Evolutionary conservation across 1,284 basidiomycete genomes (phyloP).

Genomic region (Papiliotrema fonsecae): DNA sequence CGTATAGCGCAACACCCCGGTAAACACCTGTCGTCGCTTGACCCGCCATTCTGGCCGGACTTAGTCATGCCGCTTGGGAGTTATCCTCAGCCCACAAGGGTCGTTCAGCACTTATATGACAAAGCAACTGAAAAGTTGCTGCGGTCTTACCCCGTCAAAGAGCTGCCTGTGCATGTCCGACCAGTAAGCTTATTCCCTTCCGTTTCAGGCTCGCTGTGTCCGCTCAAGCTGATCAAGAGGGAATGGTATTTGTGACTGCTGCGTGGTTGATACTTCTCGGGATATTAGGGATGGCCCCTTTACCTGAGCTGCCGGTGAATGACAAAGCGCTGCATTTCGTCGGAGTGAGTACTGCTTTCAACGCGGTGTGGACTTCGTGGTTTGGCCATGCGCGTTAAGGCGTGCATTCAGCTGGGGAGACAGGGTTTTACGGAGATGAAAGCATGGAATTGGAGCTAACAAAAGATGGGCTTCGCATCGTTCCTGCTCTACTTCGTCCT

Average conservation of each 20-base stretch:
- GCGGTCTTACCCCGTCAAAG: conserved; percentile 35
- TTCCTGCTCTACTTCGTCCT: conserved; percentile 45
- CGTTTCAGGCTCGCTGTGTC: neutral
- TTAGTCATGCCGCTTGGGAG: conserved; percentile 12
- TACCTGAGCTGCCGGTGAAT: conserved; percentile 42
- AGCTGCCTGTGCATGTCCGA: conserved; percentile 38
- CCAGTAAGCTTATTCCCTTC: conserved; percentile 29
- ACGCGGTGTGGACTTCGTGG: neutral
- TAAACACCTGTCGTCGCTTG: neutral
- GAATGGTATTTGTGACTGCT: conserved; percentile 40
- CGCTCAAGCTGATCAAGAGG: conserved; percentile 16
- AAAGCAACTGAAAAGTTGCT: conserved; percentile 23
- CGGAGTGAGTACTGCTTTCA: conserved; percentile 28
- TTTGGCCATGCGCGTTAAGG: too few relatives aligned
- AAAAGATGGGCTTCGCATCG: conserved; percentile 45
- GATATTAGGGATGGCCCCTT: conserved; percentile 42
- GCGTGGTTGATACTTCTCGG: conserved; percentile 44
- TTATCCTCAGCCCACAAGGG: conserved; percentile 34
- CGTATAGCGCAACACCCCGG: too few relatives aligned
- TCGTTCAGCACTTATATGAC: conserved; percentile 30
- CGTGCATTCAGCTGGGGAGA: too few relatives aligned
- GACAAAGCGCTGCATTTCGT: conserved; percentile 48
- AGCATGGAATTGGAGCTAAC: too few relatives aligned
- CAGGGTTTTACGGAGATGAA: too few relatives aligned
- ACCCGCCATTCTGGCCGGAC: neutral